These are phyloP conservation scores for Bocquillonia castaneifolia DNA, from an alignment of 441 rosid genomes.

Conservation along the genomic window DNA sequence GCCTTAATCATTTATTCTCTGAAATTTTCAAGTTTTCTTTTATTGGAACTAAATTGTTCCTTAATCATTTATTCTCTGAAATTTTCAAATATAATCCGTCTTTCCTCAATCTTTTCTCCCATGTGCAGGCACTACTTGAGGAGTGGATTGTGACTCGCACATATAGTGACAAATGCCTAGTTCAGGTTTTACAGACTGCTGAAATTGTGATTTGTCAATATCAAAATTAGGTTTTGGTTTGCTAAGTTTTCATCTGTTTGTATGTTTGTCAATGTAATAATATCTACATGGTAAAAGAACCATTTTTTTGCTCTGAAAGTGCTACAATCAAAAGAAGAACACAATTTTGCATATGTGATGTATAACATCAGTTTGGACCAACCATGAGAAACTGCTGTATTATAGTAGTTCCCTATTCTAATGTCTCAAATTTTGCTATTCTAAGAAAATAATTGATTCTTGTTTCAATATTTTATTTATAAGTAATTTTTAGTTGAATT, in stretches of 20 bases:
- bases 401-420: not conserved
- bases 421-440: constrained; percentile 4
- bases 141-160: constrained; percentile 79
- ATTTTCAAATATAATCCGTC: not conserved
- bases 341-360: not conserved
- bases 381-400: not conserved
- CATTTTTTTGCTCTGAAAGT: not conserved
- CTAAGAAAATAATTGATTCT: not conserved
- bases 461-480: constrained; percentile 5
- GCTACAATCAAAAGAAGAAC: not conserved
- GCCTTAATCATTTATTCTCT: not conserved
- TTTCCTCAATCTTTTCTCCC: constrained; percentile 8
- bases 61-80: not conserved
- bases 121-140: constrained; percentile 77
- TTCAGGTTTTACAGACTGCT: constrained; percentile 41
- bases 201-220: not conserved
- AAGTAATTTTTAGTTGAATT: constrained; percentile 9
- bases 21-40: not conserved
- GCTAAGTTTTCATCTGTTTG: not conserved
- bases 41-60: constrained; percentile 5
- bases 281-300: not conserved
- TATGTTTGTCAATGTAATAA: not conserved
- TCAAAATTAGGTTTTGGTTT: not conserved
- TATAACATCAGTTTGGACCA: not conserved
- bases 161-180: constrained; percentile 52